These are phyloP conservation scores for Chlamydomonas asymmetrica DNA, from an alignment of 139 green algal genomes.

Conservation along the genomic window DNA sequence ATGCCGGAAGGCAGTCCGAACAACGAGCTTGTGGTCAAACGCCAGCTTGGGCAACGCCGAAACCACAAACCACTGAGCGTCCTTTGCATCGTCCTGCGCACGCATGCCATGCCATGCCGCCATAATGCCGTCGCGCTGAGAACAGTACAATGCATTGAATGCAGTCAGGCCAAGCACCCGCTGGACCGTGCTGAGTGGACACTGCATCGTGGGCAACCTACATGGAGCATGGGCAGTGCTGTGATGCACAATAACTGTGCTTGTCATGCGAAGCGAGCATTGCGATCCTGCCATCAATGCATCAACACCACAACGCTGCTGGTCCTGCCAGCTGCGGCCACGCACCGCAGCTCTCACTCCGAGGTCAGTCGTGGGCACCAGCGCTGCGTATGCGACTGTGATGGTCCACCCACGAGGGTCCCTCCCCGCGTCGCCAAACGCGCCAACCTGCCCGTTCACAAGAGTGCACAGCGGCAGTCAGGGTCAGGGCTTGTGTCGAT, in stretches of 20 bases:
- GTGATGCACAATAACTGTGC: neutral
- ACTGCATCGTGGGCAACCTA: neutral
- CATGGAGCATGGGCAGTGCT: neutral
- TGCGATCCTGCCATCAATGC: too few species aligned
- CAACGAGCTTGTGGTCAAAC: conserved; percentile 73
- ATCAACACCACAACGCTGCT: too few species aligned
- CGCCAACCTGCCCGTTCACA: conserved; percentile 67
- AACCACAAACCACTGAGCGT: conserved; percentile 59
- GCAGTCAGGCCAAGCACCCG: neutral
- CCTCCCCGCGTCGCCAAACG: conserved; percentile 81
- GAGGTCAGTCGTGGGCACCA: conserved; percentile 64
- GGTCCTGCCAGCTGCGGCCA: too few species aligned
- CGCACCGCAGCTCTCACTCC: conserved; percentile 74
- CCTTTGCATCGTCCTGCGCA: conserved; percentile 64
- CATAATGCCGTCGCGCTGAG: neutral
- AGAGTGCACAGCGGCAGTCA: too few species aligned
- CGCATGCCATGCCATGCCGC: too few species aligned
- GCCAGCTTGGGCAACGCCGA: conserved; percentile 49
- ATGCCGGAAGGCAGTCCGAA: conserved; percentile 33
- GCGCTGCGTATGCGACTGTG: conserved; percentile 75
- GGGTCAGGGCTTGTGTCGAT: neutral
- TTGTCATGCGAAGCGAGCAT: neutral
- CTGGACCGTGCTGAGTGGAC: neutral
- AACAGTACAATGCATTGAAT: neutral
- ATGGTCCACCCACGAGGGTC: conserved; percentile 87